Evolutionary conservation across 2,329 filamentous ascomycete genomes (phyloP).

Genomic region (Scytalidium sp.): DNA sequence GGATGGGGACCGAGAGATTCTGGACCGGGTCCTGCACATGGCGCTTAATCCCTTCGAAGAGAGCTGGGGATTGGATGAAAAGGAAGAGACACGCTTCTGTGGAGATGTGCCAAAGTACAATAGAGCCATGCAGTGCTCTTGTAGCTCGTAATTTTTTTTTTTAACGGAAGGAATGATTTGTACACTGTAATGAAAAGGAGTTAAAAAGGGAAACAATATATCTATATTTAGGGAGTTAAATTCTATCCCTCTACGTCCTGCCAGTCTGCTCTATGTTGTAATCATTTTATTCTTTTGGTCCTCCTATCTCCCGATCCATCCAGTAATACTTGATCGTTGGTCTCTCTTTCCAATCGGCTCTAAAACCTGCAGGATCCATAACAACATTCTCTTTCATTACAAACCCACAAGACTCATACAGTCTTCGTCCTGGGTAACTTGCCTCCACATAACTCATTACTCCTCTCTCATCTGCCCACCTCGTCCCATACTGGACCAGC

Average conservation of each 20-base stretch:
- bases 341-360: constrained; percentile 19
- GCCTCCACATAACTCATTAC: constrained; percentile 24
- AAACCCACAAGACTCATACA: constrained; percentile 24
- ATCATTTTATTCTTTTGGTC: neutral
- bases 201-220: too few species aligned
- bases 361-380: constrained; percentile 15
- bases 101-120: constrained; percentile 78
- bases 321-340: neutral
- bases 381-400: constrained; percentile 15
- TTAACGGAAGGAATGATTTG: too few species aligned
- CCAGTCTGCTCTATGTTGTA: too few species aligned
- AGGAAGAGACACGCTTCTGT: constrained; percentile 79
- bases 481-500: constrained; percentile 24
- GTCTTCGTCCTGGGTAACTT: constrained; percentile 8
- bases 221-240: too few species aligned
- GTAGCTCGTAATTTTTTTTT: constrained; percentile 76
- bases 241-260: too few species aligned
- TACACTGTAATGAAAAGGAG: too few species aligned
- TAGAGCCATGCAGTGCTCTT: constrained; percentile 90
- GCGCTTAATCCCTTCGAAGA: constrained; percentile 82
- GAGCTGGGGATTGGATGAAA: constrained; percentile 63
- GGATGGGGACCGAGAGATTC: constrained; percentile 73
- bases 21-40: constrained; percentile 79
- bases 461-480: constrained; percentile 22
- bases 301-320: neutral